phyloP scores from a whole-genome alignment of 495 filamentous ascomycete species.

The Schizothecium vesticola region DNA sequence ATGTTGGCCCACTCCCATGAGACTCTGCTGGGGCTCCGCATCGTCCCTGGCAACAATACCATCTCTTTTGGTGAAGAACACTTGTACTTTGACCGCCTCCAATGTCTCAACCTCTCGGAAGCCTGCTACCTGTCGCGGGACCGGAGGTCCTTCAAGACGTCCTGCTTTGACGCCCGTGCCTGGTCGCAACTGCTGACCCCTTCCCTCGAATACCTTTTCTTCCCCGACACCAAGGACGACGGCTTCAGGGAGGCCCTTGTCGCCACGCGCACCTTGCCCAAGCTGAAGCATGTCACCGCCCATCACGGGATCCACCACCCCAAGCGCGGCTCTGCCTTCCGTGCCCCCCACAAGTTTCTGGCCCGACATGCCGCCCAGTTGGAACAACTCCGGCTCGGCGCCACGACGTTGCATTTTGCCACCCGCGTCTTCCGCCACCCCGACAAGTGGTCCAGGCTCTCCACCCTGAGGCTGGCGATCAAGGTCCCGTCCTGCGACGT shows the following conservation, averaged over 20 bases:
- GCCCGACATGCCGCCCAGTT: neutral
- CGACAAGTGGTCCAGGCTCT: neutral
- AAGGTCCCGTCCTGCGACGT: neutral
- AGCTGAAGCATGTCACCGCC: no score
- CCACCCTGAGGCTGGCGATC: neutral
- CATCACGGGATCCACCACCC: neutral
- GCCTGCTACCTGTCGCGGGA: neutral
- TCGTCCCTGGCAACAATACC: neutral
- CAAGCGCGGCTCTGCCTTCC: neutral
- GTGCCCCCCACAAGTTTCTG: neutral
- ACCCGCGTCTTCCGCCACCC: neutral
- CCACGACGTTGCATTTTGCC: neutral
- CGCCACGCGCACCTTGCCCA: no score
- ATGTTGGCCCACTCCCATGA: neutral
- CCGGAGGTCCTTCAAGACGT: neutral
- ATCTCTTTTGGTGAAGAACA: neutral
- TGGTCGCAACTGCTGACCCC: neutral
- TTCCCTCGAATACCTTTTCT: neutral
- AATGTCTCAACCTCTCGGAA: neutral
- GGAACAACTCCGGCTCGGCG: neutral
- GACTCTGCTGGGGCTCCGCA: neutral
- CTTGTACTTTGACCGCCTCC: neutral
- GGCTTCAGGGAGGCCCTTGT: neutral
- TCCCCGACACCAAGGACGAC: neutral
- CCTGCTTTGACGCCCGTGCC: neutral